Conservation (phyloP, 257 asterid genomes). For the Petunia axillaris region DNA sequence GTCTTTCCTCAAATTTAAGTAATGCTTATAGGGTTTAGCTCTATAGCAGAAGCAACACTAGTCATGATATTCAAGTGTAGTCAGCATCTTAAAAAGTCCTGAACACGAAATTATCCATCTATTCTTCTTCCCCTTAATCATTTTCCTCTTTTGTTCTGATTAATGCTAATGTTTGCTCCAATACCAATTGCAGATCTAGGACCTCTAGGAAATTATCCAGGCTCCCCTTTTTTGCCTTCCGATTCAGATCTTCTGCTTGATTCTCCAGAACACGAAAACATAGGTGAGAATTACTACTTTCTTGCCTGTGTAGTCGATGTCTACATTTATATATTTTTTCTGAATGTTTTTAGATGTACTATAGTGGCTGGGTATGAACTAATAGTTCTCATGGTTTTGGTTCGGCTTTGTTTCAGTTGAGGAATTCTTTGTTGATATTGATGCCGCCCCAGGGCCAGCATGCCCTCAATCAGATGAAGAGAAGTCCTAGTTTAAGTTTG, state of each 20-base stretch:
- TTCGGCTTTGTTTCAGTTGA: conserved; percentile 59
- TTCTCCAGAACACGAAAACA: conserved; percentile 88
- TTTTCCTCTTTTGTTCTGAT: conserved; percentile 16
- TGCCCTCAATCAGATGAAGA: conserved; percentile 82
- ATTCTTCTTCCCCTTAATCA: background rate
- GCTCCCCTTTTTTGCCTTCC: conserved; percentile 92
- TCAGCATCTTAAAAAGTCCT: no score
- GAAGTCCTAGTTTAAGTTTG: conserved; percentile 51
- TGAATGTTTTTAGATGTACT: background rate
- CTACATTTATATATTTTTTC: background rate
- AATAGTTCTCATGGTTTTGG: conserved; percentile 5
- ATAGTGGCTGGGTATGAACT: background rate
- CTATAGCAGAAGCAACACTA: no score
- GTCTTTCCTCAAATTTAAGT: no score
- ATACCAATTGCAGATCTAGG: conserved; percentile 72
- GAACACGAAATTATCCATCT: no score
- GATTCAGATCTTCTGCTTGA: conserved; percentile 92
- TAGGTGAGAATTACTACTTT: conserved; percentile 52
- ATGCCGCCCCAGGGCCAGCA: conserved; percentile 67
- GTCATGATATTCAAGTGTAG: no score
- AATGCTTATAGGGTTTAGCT: no score
- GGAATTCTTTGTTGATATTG: conserved; percentile 95
- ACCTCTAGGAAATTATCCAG: conserved; percentile 88
- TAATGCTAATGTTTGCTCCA: conserved; percentile 19
- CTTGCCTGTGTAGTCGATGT: background rate